Evolutionary conservation across 495 filamentous ascomycete genomes (phyloP).

Genomic region (Cercophora samala): DNA sequence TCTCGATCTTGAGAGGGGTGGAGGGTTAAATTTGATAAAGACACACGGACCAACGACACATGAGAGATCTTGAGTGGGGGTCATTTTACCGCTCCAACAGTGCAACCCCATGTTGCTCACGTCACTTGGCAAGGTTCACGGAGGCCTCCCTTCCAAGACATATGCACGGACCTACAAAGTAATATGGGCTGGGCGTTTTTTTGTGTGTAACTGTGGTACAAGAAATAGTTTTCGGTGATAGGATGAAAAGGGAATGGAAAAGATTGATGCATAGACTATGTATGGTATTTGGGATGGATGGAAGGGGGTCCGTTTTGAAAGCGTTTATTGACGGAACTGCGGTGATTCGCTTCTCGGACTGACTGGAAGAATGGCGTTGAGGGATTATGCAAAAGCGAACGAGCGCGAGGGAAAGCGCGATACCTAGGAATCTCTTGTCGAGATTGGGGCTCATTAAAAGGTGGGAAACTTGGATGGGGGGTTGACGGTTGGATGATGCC

Average conservation of each 20-base stretch:
- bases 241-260: neutral
- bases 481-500: neutral
- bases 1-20: neutral
- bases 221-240: conserved; percentile 3
- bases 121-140: neutral
- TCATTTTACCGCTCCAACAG: neutral
- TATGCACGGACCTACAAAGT: neutral
- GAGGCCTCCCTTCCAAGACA: neutral
- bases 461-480: neutral
- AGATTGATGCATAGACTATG: no score
- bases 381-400: neutral
- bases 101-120: neutral
- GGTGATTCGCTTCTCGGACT: neutral
- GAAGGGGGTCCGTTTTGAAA: neutral
- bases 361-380: neutral
- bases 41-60: neutral
- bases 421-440: neutral
- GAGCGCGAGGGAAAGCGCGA: neutral
- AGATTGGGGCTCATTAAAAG: neutral
- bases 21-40: neutral
- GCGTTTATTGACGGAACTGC: neutral
- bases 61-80: neutral
- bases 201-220: neutral
- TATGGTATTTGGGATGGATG: no score
- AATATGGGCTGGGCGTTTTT: neutral